phyloP scores from a whole-genome alignment of 306 rosid genomes.

The Medicago ruthenica region DNA sequence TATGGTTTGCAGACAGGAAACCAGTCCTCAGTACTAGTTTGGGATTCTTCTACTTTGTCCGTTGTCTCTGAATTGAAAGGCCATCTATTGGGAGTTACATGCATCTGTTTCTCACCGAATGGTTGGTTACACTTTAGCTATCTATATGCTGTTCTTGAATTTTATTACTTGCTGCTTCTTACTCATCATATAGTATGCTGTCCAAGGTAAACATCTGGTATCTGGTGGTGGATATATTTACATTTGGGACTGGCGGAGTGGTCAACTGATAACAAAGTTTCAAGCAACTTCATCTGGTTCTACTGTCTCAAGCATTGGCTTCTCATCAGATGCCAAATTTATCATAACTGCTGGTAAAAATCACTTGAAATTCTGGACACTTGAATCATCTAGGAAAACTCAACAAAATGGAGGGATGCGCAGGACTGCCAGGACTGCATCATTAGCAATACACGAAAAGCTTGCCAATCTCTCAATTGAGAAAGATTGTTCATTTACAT shows the following conservation, averaged over 20 bases:
- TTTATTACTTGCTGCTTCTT: slow-evolving; percentile 36
- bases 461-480: slow-evolving; percentile 64
- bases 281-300: slow-evolving; percentile 72
- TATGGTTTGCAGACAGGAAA: slow-evolving; percentile 67
- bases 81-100: slow-evolving; percentile 65
- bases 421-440: slow-evolving; percentile 41
- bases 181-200: slow-evolving; percentile 42
- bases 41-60: slow-evolving; percentile 59
- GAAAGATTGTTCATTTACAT: slow-evolving; percentile 65
- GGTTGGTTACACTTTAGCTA: slow-evolving; percentile 54
- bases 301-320: slow-evolving; percentile 62
- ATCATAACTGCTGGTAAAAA: slow-evolving; percentile 75
- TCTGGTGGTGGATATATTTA: slow-evolving; percentile 73
- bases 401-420: slow-evolving; percentile 50
- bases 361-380: slow-evolving; percentile 77
- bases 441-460: slow-evolving; percentile 58
- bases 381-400: slow-evolving; percentile 61
- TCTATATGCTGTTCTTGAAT: slow-evolving; percentile 32
- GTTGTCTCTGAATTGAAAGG: slow-evolving; percentile 68
- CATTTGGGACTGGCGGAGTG: slow-evolving; percentile 76
- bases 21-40: slow-evolving; percentile 71
- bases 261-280: slow-evolving; percentile 63
- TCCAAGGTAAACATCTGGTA: slow-evolving; percentile 67
- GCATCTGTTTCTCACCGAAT: slow-evolving; percentile 79
- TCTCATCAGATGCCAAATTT: slow-evolving; percentile 68